Percentiles rank a stretch among this genome's conserved stretches.
Evolutionary conservation across 2,329 filamentous ascomycete genomes (phyloP).

Genomic region (Diaporthe longicolla): DNA sequence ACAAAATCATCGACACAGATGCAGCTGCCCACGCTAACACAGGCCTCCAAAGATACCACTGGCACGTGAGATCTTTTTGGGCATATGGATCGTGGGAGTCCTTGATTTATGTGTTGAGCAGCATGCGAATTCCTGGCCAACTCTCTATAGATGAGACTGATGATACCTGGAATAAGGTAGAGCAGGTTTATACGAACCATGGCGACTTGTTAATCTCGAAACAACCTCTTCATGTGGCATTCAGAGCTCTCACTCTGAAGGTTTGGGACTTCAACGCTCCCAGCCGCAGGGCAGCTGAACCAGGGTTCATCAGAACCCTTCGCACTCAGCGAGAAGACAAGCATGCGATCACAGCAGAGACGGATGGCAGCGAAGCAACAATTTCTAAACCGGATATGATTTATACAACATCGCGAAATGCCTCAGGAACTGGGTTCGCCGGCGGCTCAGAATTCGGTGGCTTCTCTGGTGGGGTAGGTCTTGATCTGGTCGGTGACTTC

Average conservation of each 20-base stretch:
- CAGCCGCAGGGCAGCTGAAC: constrained; percentile 39
- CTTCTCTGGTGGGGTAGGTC: neutral
- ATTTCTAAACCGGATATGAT: too few species aligned
- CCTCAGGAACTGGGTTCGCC: neutral
- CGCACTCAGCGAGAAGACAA: constrained; percentile 25
- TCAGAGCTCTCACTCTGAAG: constrained; percentile 51
- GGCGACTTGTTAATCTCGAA: constrained; percentile 48
- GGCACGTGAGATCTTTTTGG: constrained; percentile 53
- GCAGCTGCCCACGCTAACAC: constrained; percentile 48
- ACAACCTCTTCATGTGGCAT: constrained; percentile 49
- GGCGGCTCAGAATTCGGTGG: neutral
- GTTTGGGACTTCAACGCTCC: constrained; percentile 50
- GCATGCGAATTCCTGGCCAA: constrained; percentile 45
- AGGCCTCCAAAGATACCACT: constrained; percentile 48
- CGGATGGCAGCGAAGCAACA: neutral
- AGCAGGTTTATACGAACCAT: constrained; percentile 47
- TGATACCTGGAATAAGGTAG: constrained; percentile 47
- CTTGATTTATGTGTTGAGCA: constrained; percentile 51
- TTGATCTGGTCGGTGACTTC: constrained; percentile 40
- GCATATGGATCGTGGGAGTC: constrained; percentile 47
- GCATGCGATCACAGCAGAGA: neutral
- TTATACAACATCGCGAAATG: too few species aligned
- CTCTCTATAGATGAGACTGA: constrained; percentile 43
- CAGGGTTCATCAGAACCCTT: constrained; percentile 47
- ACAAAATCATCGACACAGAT: constrained; percentile 56